phyloP scores from a whole-genome alignment of 2,329 filamentous ascomycete species.

The Arthrobotrys megalospora region DNA sequence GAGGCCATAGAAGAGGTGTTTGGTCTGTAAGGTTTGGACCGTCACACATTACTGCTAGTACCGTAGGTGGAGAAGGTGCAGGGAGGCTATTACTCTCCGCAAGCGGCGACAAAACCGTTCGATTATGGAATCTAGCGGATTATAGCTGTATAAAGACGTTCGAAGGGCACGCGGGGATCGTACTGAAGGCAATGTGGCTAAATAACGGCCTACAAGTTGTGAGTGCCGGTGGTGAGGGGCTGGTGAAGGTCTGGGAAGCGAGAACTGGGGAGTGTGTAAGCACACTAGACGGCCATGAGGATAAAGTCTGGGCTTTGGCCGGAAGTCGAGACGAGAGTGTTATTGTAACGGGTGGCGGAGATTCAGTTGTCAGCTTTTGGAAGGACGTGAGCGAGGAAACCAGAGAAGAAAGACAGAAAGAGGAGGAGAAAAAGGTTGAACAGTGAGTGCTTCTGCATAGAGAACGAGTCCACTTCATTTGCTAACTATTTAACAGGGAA shows the following conservation, averaged over 20 bases:
- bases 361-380: conserved; percentile 96
- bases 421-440: conserved; percentile 83
- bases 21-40: conserved; percentile 96
- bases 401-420: conserved; percentile 72
- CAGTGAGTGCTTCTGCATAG: conserved; percentile 69
- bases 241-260: conserved; percentile 97
- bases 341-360: conserved; percentile 90
- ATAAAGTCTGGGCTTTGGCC: conserved; percentile 70
- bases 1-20: conserved; percentile 93
- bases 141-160: conserved; percentile 95
- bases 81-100: conserved; percentile 81
- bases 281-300: conserved; percentile 96
- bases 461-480: background rate
- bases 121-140: conserved; percentile 92
- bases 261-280: conserved; percentile 86
- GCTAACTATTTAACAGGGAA: conserved; percentile 70
- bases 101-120: conserved; percentile 95
- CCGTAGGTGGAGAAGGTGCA: conserved; percentile 81
- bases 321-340: conserved; percentile 66
- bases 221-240: conserved; percentile 90
- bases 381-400: conserved; percentile 89
- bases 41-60: conserved; percentile 76
- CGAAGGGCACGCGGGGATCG: conserved; percentile 95
- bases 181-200: conserved; percentile 94
- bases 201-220: conserved; percentile 77